Evolutionary conservation across 2,329 filamentous ascomycete species (phyloP).

Genomic region (Lasiodiplodia hormozganensis): DNA sequence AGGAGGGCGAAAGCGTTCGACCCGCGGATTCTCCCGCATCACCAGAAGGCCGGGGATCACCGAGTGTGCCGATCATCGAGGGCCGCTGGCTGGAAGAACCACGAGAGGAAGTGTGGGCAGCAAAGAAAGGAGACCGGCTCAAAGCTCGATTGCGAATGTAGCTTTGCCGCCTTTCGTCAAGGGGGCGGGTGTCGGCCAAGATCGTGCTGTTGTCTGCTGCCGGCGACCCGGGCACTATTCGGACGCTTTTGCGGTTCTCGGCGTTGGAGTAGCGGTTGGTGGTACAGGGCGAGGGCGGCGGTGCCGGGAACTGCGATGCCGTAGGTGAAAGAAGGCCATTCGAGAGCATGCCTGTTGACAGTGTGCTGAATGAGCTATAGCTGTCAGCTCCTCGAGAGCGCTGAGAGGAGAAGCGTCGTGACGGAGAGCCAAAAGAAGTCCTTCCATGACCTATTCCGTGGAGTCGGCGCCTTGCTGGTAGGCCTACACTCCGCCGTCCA

Average conservation of each 20-base stretch:
- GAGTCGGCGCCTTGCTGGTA: constrained; percentile 42
- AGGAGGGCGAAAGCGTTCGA: not conserved
- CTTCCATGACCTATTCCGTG: constrained; percentile 42
- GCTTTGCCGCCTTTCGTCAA: constrained; percentile 51
- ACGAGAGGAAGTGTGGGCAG: constrained; percentile 40
- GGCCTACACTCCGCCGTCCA: constrained; percentile 35
- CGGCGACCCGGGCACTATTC: constrained; percentile 44
- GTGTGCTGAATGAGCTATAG: constrained; percentile 46
- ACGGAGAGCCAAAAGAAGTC: constrained; percentile 32
- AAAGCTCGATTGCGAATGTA: constrained; percentile 52
- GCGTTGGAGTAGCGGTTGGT: constrained; percentile 33
- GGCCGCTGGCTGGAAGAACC: constrained; percentile 36
- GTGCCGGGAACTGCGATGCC: constrained; percentile 48
- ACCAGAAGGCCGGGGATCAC: constrained; percentile 1
- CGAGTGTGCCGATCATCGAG: constrained; percentile 22
- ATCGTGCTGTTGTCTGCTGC: constrained; percentile 41
- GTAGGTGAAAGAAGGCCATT: constrained; percentile 41
- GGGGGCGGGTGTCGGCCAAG: constrained; percentile 43
- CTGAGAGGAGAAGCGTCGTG: constrained; percentile 3
- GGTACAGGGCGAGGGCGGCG: constrained; percentile 36
- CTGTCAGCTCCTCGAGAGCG: constrained; percentile 40
- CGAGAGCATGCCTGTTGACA: constrained; percentile 45
- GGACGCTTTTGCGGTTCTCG: constrained; percentile 44
- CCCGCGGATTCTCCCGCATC: not conserved
- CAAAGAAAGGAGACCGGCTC: constrained; percentile 49